These are phyloP conservation scores for Mycena crocata DNA, from an alignment of 768 basidiomycete species.

Conservation along the genomic window DNA sequence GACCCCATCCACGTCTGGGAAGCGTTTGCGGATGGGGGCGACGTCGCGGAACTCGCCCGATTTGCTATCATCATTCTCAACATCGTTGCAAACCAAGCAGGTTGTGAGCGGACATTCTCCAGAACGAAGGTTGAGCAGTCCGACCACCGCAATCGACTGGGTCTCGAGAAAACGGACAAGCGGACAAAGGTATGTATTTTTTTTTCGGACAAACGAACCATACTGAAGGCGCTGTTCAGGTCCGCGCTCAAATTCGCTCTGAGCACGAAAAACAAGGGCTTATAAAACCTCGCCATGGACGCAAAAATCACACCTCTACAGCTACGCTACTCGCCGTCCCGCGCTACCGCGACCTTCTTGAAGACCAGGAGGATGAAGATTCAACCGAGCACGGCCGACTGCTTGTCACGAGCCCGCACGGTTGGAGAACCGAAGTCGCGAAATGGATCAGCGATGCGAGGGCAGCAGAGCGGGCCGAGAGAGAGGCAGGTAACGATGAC, in stretches of 20 bases:
- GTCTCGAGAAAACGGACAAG: conserved; percentile 5
- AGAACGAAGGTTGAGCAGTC: conserved; percentile 16
- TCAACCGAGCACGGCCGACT: background rate
- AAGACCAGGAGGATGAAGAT: conserved; percentile 18
- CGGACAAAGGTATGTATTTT: background rate
- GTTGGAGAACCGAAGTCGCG: conserved; percentile 3
- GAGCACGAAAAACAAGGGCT: background rate
- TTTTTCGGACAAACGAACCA: background rate
- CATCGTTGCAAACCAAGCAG: conserved; percentile 14
- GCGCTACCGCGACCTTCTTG: conserved; percentile 14
- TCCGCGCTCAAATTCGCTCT: background rate
- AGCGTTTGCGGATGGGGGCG: background rate
- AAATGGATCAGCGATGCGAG: conserved; percentile 5
- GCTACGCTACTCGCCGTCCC: background rate
- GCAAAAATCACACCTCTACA: conserved; percentile 12
- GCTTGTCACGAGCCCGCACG: background rate
- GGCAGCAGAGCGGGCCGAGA: background rate
- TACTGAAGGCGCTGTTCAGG: conserved; percentile 6
- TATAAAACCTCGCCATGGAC: conserved; percentile 6
- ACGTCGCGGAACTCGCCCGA: conserved; percentile 1
- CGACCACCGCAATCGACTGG: conserved; percentile 4
- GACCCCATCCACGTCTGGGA: conserved; percentile 18
- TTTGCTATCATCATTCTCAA: background rate
- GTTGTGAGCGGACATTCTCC: conserved; percentile 16
- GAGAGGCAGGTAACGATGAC: background rate